Evolutionary conservation across 208 protist genomes (phyloP).

Genomic region (Acanthamoeba polyphaga): DNA sequence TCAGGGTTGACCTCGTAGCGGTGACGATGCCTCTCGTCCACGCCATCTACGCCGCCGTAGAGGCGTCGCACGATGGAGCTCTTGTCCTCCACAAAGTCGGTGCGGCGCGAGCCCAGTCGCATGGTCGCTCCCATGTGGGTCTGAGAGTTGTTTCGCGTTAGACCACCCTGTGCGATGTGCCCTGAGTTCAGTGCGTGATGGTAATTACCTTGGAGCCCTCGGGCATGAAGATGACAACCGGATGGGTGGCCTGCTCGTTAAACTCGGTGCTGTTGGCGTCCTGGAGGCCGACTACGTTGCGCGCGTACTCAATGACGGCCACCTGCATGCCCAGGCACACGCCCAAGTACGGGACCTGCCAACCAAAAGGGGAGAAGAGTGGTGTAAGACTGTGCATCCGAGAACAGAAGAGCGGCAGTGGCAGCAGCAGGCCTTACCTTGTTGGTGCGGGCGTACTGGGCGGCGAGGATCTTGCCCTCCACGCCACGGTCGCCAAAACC

Average conservation of each 20-base stretch:
- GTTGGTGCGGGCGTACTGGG: slow-evolving; percentile 95
- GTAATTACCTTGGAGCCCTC: slow-evolving; percentile 93
- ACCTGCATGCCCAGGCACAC: slow-evolving; percentile 99
- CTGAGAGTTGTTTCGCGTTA: not conserved
- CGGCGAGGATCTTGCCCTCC: slow-evolving; percentile 96
- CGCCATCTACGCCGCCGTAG: slow-evolving; percentile 36
- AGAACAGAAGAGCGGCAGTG: not conserved
- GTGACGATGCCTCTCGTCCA: slow-evolving; percentile 97
- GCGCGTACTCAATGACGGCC: slow-evolving; percentile 87
- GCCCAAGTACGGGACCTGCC: slow-evolving; percentile 93
- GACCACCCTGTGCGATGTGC: not conserved
- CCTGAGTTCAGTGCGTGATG: not conserved
- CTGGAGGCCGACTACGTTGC: slow-evolving; percentile 93
- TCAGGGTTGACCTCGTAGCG: slow-evolving; percentile 98
- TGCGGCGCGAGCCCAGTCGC: slow-evolving; percentile 94
- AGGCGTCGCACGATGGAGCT: slow-evolving; percentile 48
- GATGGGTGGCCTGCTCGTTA: slow-evolving; percentile 45
- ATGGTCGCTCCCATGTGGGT: slow-evolving; percentile 98
- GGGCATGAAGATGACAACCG: slow-evolving; percentile 96
- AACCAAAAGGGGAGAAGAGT: not conserved
- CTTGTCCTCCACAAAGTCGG: slow-evolving; percentile 31
- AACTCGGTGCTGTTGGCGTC: slow-evolving; percentile 98
- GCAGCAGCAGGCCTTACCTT: slow-evolving; percentile 89
- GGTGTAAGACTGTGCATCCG: not conserved
- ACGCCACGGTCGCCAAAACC: slow-evolving; percentile 98